A percentile compares a stretch with the other conserved stretches of the same genome.
Conservation (phyloP, 2,329 filamentous ascomycete genomes). For the Talaromyces funiculosus region DNA sequence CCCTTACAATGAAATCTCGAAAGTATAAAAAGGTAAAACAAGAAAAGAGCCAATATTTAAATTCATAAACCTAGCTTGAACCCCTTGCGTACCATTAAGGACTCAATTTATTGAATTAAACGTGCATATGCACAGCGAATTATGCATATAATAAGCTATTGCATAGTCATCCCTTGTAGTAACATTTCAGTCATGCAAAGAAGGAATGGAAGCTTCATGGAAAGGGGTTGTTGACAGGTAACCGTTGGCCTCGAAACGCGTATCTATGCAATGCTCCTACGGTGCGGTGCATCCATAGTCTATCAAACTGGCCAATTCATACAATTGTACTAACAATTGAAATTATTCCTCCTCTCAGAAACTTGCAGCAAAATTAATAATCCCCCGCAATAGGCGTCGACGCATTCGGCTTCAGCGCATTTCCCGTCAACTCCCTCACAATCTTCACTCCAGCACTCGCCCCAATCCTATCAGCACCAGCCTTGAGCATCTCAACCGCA, state of each 20-base stretch:
- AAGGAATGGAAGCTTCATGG: slow-evolving; percentile 9
- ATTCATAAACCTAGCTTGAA: not conserved
- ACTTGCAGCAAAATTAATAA: not conserved
- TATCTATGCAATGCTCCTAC: not conserved
- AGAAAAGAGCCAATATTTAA: too few relatives aligned
- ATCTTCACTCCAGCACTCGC: slow-evolving; percentile 54
- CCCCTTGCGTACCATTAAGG: not conserved
- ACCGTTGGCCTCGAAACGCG: slow-evolving; percentile 5
- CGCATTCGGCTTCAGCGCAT: slow-evolving; percentile 11
- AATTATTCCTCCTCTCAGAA: not conserved
- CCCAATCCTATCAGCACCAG: slow-evolving; percentile 53
- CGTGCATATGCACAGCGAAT: not conserved
- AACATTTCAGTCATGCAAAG: slow-evolving; percentile 13
- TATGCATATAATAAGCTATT: not conserved
- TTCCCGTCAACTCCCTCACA: slow-evolving; percentile 39
- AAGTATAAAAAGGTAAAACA: too few relatives aligned
- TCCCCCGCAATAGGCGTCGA: slow-evolving; percentile 13
- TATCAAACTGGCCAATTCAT: not conserved
- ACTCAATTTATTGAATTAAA: not conserved
- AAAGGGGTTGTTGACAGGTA: not conserved
- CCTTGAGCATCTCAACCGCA: slow-evolving; percentile 50
- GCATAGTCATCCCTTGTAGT: not conserved
- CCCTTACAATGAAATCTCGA: too few relatives aligned
- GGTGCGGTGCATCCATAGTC: not conserved
- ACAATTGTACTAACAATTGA: too few relatives aligned